phyloP scores from a whole-genome alignment of 2,329 filamentous ascomycete genomes.

The Nigrospora sphaerica region DNA sequence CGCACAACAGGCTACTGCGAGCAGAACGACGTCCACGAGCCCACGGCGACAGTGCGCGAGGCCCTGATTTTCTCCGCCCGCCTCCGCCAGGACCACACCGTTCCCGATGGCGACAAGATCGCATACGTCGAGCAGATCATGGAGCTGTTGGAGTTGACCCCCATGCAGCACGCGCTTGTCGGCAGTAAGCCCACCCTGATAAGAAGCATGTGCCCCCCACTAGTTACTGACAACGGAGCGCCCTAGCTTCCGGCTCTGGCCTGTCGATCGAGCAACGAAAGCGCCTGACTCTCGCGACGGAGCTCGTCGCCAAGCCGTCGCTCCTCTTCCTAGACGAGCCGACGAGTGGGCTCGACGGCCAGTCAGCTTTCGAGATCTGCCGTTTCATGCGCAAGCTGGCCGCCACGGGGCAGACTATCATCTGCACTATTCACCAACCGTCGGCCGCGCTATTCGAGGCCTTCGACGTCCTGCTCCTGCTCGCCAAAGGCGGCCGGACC shows the following conservation, averaged over 20 bases:
- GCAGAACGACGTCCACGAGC: constrained; percentile 65
- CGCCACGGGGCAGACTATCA: constrained; percentile 58
- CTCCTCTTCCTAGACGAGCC: constrained; percentile 68
- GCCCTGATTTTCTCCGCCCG: constrained; percentile 62
- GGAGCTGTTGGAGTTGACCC: constrained; percentile 55
- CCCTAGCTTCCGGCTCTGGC: constrained; percentile 30
- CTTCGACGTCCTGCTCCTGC: constrained; percentile 66
- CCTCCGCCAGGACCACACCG: constrained; percentile 49
- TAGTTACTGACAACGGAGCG: neutral
- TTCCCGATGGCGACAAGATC: constrained; percentile 53
- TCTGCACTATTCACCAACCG: constrained; percentile 70
- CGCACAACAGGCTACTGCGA: constrained; percentile 65
- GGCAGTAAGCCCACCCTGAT: constrained; percentile 26
- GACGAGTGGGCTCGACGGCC: constrained; percentile 61
- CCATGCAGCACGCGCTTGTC: constrained; percentile 59
- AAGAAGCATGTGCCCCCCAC: constrained; percentile 33
- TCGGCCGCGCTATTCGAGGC: constrained; percentile 62
- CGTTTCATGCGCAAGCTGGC: constrained; percentile 62
- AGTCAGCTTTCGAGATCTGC: constrained; percentile 67
- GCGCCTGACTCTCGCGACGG: constrained; percentile 62
- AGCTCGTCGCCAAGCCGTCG: constrained; percentile 60
- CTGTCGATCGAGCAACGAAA: constrained; percentile 49
- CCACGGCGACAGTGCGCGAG: constrained; percentile 58
- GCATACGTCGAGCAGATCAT: constrained; percentile 62
- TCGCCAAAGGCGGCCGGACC: constrained; percentile 62